Conservation (phyloP, 2,329 filamentous ascomycete genomes). For the Epichloe sylvatica region DNA sequence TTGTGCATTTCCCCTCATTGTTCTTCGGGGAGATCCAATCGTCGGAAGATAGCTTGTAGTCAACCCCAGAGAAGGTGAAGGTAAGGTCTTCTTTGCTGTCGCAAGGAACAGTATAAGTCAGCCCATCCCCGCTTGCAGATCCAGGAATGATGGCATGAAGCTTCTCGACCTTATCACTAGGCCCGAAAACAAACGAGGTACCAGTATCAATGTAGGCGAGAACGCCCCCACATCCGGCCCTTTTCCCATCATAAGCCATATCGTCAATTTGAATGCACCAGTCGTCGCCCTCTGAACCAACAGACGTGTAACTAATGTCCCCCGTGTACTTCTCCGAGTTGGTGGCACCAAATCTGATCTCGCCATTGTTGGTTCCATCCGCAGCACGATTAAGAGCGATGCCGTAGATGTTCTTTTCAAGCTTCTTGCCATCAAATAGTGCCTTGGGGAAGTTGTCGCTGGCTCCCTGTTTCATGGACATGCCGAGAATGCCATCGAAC, state of each 20-base stretch:
- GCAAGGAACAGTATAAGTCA: slow-evolving; percentile 62
- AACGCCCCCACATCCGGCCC: slow-evolving; percentile 39
- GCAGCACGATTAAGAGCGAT: slow-evolving; percentile 54
- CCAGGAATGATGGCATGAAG: slow-evolving; percentile 56
- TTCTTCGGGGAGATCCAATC: slow-evolving; percentile 52
- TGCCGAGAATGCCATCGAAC: slow-evolving; percentile 76
- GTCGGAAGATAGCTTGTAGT: slow-evolving; percentile 50
- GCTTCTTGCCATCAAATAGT: slow-evolving; percentile 39
- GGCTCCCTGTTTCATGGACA: slow-evolving; percentile 48
- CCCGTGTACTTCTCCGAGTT: slow-evolving; percentile 55
- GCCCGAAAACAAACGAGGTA: slow-evolving; percentile 66
- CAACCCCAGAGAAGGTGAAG: slow-evolving; percentile 53
- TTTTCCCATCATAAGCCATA: slow-evolving; percentile 45
- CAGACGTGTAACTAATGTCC: slow-evolving; percentile 49
- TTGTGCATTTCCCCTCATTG: slow-evolving; percentile 40
- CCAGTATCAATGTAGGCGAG: slow-evolving; percentile 71
- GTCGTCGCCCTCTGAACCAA: slow-evolving; percentile 37
- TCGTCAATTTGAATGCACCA: slow-evolving; percentile 65
- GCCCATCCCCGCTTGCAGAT: slow-evolving; percentile 40
- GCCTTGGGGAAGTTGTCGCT: slow-evolving; percentile 55
- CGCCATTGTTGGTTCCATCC: slow-evolving; percentile 56
- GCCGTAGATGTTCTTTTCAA: slow-evolving; percentile 53
- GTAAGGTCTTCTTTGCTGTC: slow-evolving; percentile 45
- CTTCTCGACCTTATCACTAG: slow-evolving; percentile 47
- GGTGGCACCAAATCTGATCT: slow-evolving; percentile 61